phyloP scores from a whole-genome alignment of 1,284 basidiomycete genomes.

The Tilletia indica region DNA sequence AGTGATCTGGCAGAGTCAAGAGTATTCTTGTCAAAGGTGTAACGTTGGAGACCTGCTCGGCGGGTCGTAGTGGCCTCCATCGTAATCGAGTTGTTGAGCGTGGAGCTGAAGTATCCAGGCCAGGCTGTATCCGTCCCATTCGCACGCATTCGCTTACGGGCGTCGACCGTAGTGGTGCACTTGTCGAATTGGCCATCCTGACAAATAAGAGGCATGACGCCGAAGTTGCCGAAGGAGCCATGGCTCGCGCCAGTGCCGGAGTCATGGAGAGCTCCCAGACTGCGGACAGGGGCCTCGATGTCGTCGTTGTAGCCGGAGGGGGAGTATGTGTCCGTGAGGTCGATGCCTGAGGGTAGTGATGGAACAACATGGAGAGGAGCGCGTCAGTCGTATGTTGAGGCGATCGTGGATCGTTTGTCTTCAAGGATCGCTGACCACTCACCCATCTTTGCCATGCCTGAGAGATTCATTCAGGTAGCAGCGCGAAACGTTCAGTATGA shows the following conservation, averaged over 20 bases:
- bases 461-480: too few relatives aligned
- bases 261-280: slow-evolving; percentile 42
- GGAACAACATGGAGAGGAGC: neutral
- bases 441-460: slow-evolving; percentile 39
- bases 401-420: too few relatives aligned
- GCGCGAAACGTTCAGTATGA: too few relatives aligned
- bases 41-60: slow-evolving; percentile 40
- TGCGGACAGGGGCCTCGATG: slow-evolving; percentile 34
- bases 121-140: slow-evolving; percentile 31
- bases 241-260: slow-evolving; percentile 44
- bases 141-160: slow-evolving; percentile 31
- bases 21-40: slow-evolving; percentile 34
- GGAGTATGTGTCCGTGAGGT: slow-evolving; percentile 32
- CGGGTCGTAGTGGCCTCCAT: slow-evolving; percentile 43
- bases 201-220: slow-evolving; percentile 45
- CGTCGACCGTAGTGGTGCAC: slow-evolving; percentile 41
- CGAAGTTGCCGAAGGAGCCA: slow-evolving; percentile 46
- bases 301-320: slow-evolving; percentile 42
- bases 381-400: neutral
- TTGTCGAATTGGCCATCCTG: slow-evolving; percentile 29
- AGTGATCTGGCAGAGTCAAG: slow-evolving; percentile 25
- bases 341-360: neutral
- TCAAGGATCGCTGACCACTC: slow-evolving; percentile 34
- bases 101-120: slow-evolving; percentile 46
- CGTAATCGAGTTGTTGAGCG: slow-evolving; percentile 42